A percentile compares a stretch with the other conserved stretches of the same genome.
These are phyloP conservation scores for Penicillium fuscoglaucum DNA, from an alignment of 2,329 filamentous ascomycete genomes.

Conservation along the genomic window DNA sequence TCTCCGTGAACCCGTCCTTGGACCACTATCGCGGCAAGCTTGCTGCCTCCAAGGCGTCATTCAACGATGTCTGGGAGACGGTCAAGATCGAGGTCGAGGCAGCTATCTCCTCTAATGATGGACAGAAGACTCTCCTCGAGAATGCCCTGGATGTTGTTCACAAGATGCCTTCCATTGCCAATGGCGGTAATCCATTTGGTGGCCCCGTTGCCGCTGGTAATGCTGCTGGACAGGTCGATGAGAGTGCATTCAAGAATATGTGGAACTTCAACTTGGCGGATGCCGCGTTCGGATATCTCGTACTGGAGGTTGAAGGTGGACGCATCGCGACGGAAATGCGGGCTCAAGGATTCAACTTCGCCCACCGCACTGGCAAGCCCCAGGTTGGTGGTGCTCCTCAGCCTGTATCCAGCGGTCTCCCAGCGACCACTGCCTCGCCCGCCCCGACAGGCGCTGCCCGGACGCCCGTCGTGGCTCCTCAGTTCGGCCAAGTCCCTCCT, in stretches of 20 bases:
- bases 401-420: conserved; percentile 28
- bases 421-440: conserved; percentile 37
- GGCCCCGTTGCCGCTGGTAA: conserved; percentile 71
- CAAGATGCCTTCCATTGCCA: conserved; percentile 95
- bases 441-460: conserved; percentile 41
- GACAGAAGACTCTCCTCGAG: conserved; percentile 86
- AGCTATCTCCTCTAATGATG: conserved; percentile 88
- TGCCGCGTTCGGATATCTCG: conserved; percentile 93
- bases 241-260: conserved; percentile 99
- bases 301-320: conserved; percentile 91
- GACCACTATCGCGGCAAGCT: conserved; percentile 99
- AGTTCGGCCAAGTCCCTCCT: conserved; percentile 45
- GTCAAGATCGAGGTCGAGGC: conserved; percentile 95
- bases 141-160: conserved; percentile 92
- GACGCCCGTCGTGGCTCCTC: conserved; percentile 38
- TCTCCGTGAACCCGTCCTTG: conserved; percentile 95
- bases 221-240: conserved; percentile 84
- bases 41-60: conserved; percentile 94
- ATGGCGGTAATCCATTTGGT: conserved; percentile 94
- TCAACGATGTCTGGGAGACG: conserved; percentile 99
- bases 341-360: conserved; percentile 98
- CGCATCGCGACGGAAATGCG: conserved; percentile 98
- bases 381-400: conserved; percentile 36
- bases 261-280: conserved; percentile 99
- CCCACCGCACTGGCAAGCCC: conserved; percentile 87